Evolutionary conservation across 2,329 filamentous ascomycete species (phyloP), one percentile per base, ranked within the genome.

Genomic region (Aspergillus novofumigatus): DNA sequence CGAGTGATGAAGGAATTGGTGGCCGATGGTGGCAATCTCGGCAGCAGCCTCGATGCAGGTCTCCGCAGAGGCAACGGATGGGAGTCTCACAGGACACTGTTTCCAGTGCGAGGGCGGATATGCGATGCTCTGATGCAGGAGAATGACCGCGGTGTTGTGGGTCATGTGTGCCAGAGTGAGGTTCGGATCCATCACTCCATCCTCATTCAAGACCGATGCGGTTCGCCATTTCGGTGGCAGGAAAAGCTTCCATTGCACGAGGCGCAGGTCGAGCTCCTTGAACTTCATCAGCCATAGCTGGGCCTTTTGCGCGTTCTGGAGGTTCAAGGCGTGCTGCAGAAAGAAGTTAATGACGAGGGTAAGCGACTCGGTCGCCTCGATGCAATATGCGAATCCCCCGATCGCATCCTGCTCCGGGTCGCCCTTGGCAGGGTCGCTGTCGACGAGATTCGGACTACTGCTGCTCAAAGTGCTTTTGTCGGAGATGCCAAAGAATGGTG

Each of bases 91-190:
- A 14, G 32, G 32, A 35, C 32, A 35, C 14, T 35, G 32, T 35
- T 17, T 35, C 32, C 32, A 35, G 32, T 35, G 32, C 32, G 32
- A 6, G 32, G 32, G 32, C 32, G 32, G 32, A 6, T 35, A 35
- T 35, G 32, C 32, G 4, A 35, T 35, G 11, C 80, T 68, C 53
- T 81, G 79, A 53, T 81, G 80, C 0, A 81, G 64, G 0, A 81
- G 65, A 9, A 81, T 80, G 58, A 80, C 78, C 0, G 78, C 78
- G 0, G 78, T 77, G 55, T 81, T 81, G 49, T 81, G 79, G 0
- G 78, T 81, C 3, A 79, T 71, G 42, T 82, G 78, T 0, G 79
- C 79, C 0, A 81, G 63, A 0, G 79, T 80, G 17, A 81, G 65
- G 49, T 81, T 81, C 0, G 79, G 80, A 49, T 82, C 80, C 70